These are phyloP conservation scores for Fraxinus baroniana DNA, from an alignment of 305 asterid genomes.

Conservation along the genomic window DNA sequence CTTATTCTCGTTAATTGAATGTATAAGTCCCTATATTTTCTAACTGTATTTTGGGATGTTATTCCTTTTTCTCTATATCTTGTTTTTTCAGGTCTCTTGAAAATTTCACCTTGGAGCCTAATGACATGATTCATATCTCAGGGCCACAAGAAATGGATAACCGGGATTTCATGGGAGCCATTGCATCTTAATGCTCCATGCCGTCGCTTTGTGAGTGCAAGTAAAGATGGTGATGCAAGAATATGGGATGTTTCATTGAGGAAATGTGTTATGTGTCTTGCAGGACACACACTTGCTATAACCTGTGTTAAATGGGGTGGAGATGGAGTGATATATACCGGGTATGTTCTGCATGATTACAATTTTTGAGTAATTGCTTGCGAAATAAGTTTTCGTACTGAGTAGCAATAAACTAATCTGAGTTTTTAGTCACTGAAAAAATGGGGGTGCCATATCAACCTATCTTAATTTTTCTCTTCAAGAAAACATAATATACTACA, in stretches of 20 bases:
- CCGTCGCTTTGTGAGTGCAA: constrained; percentile 88
- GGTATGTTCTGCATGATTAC: constrained; percentile 48
- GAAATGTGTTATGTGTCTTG: constrained; percentile 67
- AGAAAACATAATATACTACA: constrained; percentile 2
- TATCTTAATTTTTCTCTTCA: background rate
- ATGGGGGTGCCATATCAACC: background rate
- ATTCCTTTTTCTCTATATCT: constrained; percentile 1
- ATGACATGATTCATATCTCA: constrained; percentile 35
- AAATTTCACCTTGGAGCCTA: constrained; percentile 15
- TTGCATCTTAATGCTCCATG: constrained; percentile 84
- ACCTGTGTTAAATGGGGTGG: constrained; percentile 99
- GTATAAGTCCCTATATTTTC: background rate
- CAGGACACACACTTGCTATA: constrained; percentile 89
- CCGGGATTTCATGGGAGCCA: constrained; percentile 99
- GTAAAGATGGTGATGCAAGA: constrained; percentile 99
- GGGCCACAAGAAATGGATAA: constrained; percentile 99
- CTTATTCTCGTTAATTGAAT: background rate
- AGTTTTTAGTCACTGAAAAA: constrained; percentile 11
- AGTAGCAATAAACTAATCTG: constrained; percentile 3
- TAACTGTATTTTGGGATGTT: background rate
- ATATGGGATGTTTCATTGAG: constrained; percentile 82
- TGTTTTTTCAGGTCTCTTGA: constrained; percentile 8
- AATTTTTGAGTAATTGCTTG: background rate
- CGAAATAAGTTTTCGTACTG: background rate
- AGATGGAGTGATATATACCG: constrained; percentile 89